phyloP scores from a whole-genome alignment of 1,139 yeast species.

The Torulaspora globosa region DNA sequence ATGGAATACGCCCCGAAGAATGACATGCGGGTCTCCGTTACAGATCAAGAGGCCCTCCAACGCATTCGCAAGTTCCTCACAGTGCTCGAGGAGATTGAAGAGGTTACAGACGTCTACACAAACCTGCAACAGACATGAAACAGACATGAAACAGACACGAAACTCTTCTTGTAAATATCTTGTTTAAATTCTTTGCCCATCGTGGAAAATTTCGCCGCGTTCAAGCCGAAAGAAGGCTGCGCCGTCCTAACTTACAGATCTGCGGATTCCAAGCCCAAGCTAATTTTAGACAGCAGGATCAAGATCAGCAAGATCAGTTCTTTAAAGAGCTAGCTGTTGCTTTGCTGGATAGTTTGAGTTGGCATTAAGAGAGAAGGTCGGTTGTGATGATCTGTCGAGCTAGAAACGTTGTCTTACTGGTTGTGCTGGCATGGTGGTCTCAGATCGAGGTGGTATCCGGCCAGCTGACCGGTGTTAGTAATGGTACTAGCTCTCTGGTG shows the following conservation, averaged over 20 bases:
- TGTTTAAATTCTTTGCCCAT: slow-evolving; percentile 1
- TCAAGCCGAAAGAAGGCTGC: not conserved
- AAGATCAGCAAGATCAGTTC: not conserved
- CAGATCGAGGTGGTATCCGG: not conserved
- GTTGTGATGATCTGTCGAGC: slow-evolving; percentile 1
- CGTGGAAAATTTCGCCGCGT: not conserved
- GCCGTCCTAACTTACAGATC: not conserved
- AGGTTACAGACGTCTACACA: slow-evolving; percentile 71
- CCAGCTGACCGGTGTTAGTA: slow-evolving; percentile 1
- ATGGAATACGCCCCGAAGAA: slow-evolving; percentile 62
- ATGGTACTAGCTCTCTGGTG: slow-evolving; percentile 5
- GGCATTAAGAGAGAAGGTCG: not conserved
- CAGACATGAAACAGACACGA: not conserved
- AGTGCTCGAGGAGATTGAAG: slow-evolving; percentile 69
- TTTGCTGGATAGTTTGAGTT: not conserved
- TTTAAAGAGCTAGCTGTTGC: not conserved
- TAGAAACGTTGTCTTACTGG: not conserved
- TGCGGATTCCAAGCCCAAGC: not conserved
- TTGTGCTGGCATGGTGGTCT: slow-evolving; percentile 1
- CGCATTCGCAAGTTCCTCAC: slow-evolving; percentile 56
- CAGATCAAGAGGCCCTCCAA: slow-evolving; percentile 48
- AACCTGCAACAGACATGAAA: slow-evolving; percentile 35
- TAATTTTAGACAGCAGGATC: not conserved
- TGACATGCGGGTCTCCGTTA: slow-evolving; percentile 51
- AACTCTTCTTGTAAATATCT: slow-evolving; percentile 1